phyloP scores from a whole-genome alignment of 2,329 filamentous ascomycete genomes.

The Xylaria sp. region DNA sequence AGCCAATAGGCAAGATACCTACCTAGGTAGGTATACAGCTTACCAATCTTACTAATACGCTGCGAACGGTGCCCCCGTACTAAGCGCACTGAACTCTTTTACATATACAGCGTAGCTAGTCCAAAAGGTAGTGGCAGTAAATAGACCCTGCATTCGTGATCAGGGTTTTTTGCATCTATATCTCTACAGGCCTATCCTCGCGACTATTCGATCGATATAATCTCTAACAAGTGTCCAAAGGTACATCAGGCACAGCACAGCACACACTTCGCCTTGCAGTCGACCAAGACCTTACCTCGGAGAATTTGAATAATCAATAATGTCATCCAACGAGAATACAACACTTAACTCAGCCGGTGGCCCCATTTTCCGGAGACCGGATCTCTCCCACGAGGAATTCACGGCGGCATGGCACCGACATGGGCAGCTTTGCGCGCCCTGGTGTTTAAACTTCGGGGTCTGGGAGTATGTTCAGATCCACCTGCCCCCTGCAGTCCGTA shows the following conservation, averaged over 20 bases:
- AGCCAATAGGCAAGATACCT: background rate
- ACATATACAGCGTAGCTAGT: background rate
- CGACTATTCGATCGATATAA: background rate
- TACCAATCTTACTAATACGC: background rate
- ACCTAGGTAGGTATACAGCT: background rate
- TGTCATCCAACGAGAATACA: constrained; percentile 3
- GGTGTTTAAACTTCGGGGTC: constrained; percentile 24
- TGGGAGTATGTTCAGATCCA: constrained; percentile 32
- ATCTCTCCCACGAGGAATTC: constrained; percentile 26
- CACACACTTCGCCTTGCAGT: background rate
- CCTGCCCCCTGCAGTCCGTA: constrained; percentile 8
- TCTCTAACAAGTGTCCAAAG: background rate
- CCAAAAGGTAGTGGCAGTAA: too few species aligned
- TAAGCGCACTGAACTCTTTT: background rate
- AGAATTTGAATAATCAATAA: background rate
- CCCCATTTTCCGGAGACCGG: constrained; percentile 25
- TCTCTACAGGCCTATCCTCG: too few species aligned
- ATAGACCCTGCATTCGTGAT: too few species aligned
- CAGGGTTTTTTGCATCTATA: too few species aligned
- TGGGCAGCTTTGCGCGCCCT: constrained; percentile 21
- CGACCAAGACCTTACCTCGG: background rate
- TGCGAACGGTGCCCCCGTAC: background rate
- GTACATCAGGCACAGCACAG: background rate
- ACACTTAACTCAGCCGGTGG: constrained; percentile 18
- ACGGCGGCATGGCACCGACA: constrained; percentile 26